phyloP scores from a whole-genome alignment of 2,329 filamentous ascomycete species.

The Tolypocladium guangdongense region DNA sequence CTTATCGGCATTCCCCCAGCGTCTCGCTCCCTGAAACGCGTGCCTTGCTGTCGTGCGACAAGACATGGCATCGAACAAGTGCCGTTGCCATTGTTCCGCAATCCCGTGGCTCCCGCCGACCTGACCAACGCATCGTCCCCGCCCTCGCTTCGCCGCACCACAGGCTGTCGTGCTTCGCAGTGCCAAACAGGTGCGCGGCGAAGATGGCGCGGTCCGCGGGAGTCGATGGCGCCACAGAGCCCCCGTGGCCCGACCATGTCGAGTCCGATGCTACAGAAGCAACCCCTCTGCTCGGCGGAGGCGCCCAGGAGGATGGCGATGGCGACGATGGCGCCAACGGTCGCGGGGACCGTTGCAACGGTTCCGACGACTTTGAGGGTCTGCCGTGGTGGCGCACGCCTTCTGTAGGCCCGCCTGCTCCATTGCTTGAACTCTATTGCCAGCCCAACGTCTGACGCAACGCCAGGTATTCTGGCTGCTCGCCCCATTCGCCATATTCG shows the following conservation, averaged over 20 bases:
- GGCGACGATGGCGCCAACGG: constrained; percentile 4
- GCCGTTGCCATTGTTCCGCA: neutral
- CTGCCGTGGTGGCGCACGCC: constrained; percentile 53
- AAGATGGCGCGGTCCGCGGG: neutral
- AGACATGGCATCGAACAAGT: neutral
- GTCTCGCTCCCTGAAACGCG: neutral
- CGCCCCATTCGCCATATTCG: constrained; percentile 68
- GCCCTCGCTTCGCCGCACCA: neutral
- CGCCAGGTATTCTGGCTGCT: constrained; percentile 71
- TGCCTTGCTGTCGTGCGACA: neutral
- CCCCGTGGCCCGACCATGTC: neutral
- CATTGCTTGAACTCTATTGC: neutral
- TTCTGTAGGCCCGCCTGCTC: constrained; percentile 36
- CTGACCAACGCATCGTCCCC: neutral
- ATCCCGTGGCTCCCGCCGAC: neutral
- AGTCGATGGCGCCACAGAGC: neutral
- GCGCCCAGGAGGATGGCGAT: neutral
- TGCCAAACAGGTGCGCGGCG: neutral
- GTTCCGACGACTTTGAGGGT: constrained; percentile 45
- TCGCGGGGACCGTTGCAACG: constrained; percentile 30
- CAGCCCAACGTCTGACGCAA: constrained; percentile 10
- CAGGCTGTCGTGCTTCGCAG: neutral
- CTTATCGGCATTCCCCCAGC: neutral
- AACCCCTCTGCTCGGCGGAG: constrained; percentile 3
- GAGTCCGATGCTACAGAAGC: neutral